Conservation (phyloP, 2,329 filamentous ascomycete species). For the Calonectria hawksworthii region DNA sequence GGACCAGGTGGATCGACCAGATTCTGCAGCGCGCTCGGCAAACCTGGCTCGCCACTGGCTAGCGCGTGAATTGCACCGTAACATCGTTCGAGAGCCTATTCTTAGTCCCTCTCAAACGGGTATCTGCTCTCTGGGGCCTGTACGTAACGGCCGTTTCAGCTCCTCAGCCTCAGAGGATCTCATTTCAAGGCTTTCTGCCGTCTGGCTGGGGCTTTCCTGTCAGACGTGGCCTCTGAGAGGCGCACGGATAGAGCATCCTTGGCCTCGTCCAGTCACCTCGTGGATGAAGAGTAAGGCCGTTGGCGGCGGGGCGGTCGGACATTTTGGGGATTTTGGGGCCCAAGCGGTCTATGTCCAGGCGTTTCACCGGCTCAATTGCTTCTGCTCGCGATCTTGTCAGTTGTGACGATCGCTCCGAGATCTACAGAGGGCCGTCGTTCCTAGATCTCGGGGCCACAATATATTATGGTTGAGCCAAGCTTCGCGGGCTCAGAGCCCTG, state of each 20-base stretch:
- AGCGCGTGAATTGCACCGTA: slow-evolving; percentile 4
- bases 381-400: background rate
- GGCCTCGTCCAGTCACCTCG: slow-evolving; percentile 5
- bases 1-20: background rate
- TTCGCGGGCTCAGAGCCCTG: background rate
- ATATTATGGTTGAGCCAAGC: background rate
- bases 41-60: slow-evolving; percentile 5
- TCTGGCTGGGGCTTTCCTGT: slow-evolving; percentile 11
- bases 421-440: background rate
- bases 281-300: slow-evolving; percentile 1
- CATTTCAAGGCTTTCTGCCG: background rate
- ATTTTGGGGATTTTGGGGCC: background rate
- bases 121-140: background rate
- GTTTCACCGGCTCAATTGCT: background rate
- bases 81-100: slow-evolving; percentile 6
- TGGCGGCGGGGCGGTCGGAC: background rate
- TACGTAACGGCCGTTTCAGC: slow-evolving; percentile 22
- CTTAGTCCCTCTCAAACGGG: background rate
- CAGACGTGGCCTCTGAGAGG: background rate
- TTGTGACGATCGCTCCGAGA: slow-evolving; percentile 7
- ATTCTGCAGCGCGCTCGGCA: background rate
- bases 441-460: background rate
- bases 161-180: slow-evolving; percentile 19
- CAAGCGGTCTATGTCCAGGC: background rate
- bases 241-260: background rate